Base-by-base conservation (phyloP, 202 grass and related monocot genomes). In the Brachypodium distachyon region DNA sequence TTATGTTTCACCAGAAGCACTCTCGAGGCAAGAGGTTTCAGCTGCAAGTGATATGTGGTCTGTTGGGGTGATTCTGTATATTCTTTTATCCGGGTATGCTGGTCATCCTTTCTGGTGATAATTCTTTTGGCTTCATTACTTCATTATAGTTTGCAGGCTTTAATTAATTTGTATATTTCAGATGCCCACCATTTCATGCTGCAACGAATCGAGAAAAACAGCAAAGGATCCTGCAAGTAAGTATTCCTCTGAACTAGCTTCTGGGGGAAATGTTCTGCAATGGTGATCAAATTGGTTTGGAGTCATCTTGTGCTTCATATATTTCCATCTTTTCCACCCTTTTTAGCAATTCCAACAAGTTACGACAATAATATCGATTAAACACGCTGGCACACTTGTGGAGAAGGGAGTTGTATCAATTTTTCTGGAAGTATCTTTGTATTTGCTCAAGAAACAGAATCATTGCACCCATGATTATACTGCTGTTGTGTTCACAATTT, bases 31-130 rank as follows among this genome's bases (percentile, higher is more conserved):
- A 44, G 62, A 90, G 25, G 90, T 93, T 79, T 76, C 90, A 48
- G 77, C 81, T 66, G 87, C 87, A 41, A 93, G 90, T 21, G 84
- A 87, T 38, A 93, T 93, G 90, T 93, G 90, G 81, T 93, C 90
- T 68, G 83, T 93, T 76, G 90, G 90, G 34, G 90, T 90, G 22
- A 85, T 93, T 44, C 16, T 90, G 27, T 93, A 90, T 47, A 93
- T 93, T 19, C 87, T 93, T 38, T 69, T 93, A 31, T 93, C 90
- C 11, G 87, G 90, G 90, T 90, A 85, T 79, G 90, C 59, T 78
- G 12, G 31, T 44, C 46, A 57, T 33, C 52, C 53, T 74, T 61
- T 36, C 51, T 69, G 69, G 4, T 60, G 36, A 33, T 67, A 38
- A 47, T 74, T 71, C 16, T 25, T 4, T 76, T 74, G 14, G 69